Percentiles rank a stretch among this genome's conserved stretches.
These are phyloP conservation scores for Leccinum obscurum DNA, from an alignment of 768 basidiomycete genomes.

Conservation along the genomic window DNA sequence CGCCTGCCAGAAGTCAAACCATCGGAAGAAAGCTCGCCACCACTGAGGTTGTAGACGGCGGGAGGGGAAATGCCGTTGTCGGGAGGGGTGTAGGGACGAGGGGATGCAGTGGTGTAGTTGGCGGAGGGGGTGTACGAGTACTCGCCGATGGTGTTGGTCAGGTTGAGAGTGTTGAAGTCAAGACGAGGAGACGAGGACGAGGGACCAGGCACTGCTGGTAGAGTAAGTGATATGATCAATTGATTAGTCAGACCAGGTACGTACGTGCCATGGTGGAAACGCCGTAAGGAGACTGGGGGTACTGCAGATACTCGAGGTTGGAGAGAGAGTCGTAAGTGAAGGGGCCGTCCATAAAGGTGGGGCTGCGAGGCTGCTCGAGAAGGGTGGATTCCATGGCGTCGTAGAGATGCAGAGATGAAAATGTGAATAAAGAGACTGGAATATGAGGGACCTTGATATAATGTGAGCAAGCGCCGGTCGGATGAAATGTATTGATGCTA, in stretches of 20 bases:
- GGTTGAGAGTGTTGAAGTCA: constrained; percentile 62
- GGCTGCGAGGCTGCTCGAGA: constrained; percentile 51
- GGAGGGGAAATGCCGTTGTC: constrained; percentile 70
- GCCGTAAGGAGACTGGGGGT: constrained; percentile 39
- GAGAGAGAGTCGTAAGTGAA: constrained; percentile 48
- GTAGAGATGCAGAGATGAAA: constrained; percentile 38
- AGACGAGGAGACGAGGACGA: constrained; percentile 57
- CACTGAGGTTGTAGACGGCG: constrained; percentile 68
- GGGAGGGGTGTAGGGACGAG: constrained; percentile 71
- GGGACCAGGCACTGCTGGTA: constrained; percentile 48
- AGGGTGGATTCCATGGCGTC: constrained; percentile 48
- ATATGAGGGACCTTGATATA: constrained; percentile 30
- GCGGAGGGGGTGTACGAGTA: constrained; percentile 56
- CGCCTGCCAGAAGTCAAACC: constrained; percentile 61
- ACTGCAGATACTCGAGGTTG: constrained; percentile 26
- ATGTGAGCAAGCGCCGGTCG: neutral
- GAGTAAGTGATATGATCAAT: constrained; percentile 10
- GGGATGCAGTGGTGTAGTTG: constrained; percentile 52
- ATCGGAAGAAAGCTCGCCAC: constrained; percentile 75
- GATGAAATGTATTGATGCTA: neutral
- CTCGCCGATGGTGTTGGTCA: constrained; percentile 56
- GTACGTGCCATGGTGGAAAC: constrained; percentile 61
- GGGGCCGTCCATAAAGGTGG: constrained; percentile 50
- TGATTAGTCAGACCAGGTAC: constrained; percentile 27
- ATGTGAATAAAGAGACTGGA: constrained; percentile 35